Percentiles rank a stretch among this genome's conserved stretches.
These are phyloP conservation scores for Boletus reticuloceps DNA, from an alignment of 768 basidiomycete species.

Conservation along the genomic window DNA sequence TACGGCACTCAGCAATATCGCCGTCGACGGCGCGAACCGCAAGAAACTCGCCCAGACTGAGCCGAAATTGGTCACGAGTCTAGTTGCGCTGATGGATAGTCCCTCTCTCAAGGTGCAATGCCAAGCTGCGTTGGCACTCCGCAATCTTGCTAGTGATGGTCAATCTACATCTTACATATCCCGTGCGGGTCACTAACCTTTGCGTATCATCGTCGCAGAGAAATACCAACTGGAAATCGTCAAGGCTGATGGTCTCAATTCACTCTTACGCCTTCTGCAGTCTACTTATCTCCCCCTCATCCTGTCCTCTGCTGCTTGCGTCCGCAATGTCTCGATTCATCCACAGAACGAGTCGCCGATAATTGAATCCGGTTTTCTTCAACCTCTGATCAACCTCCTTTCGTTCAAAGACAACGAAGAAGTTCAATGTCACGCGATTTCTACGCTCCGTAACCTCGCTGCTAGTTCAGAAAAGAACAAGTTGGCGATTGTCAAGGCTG, in stretches of 20 bases:
- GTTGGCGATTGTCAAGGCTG: conserved; percentile 95
- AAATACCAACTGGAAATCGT: conserved; percentile 99
- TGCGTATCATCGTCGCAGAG: conserved; percentile 47
- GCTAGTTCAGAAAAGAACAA: conserved; percentile 99
- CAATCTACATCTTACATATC: conserved; percentile 14
- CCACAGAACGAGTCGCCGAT: conserved; percentile 98
- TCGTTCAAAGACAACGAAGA: conserved; percentile 99
- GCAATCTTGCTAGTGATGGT: conserved; percentile 98
- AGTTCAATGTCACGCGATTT: conserved; percentile 98
- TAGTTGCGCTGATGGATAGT: conserved; percentile 96
- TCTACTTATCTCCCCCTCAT: conserved; percentile 98
- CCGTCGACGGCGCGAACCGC: conserved; percentile 92
- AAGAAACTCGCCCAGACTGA: conserved; percentile 94
- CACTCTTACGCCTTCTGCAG: conserved; percentile 90
- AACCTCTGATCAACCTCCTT: conserved; percentile 91
- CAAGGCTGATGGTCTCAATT: conserved; percentile 87
- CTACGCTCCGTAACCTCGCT: conserved; percentile 92
- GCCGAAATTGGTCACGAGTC: conserved; percentile 89
- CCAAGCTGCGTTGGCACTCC: conserved; percentile 92
- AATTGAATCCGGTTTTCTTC: conserved; percentile 96
- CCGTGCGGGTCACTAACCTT: conserved; percentile 6
- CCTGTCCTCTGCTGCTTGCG: conserved; percentile 96
- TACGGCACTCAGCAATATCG: conserved; percentile 96
- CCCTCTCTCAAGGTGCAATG: conserved; percentile 98
- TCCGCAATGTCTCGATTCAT: conserved; percentile 98